These are phyloP conservation scores for Sequoiadendron giganteum DNA, from an alignment of 75 land plant genomes.

Conservation along the genomic window DNA sequence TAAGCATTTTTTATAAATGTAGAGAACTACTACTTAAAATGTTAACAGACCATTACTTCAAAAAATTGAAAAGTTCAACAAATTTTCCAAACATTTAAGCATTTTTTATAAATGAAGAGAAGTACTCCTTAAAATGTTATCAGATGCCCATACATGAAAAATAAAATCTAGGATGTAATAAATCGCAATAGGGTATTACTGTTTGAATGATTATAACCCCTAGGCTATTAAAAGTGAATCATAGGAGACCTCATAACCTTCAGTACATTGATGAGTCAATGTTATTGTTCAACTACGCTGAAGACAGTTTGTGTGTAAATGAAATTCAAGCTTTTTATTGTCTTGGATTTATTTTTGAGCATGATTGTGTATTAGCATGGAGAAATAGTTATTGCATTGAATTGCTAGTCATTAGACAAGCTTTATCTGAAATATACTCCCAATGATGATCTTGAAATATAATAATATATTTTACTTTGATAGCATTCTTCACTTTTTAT, in stretches of 20 bases:
- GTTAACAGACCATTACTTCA: neutral
- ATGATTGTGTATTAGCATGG: neutral
- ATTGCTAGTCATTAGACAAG: neutral
- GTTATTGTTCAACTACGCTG: neutral
- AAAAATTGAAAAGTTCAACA: neutral
- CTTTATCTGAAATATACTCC: neutral
- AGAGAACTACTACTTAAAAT: neutral
- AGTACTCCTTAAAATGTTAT: neutral
- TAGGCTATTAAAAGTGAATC: neutral
- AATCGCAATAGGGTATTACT: neutral
- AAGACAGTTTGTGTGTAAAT: neutral
- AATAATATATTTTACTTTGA: neutral
- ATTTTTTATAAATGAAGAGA: neutral
- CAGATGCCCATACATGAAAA: neutral
- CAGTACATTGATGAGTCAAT: neutral
- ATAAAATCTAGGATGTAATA: neutral
- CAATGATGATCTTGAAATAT: neutral
- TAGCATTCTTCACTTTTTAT: neutral
- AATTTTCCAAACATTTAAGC: neutral
- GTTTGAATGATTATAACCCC: neutral
- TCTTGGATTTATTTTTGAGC: neutral
- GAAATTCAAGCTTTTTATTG: neutral
- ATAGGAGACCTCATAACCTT: neutral
- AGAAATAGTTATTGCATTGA: neutral
- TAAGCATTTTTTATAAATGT: neutral